Evolutionary conservation across 176 grass and related monocot species (phyloP).

Genomic region (Carex myosuroides): DNA sequence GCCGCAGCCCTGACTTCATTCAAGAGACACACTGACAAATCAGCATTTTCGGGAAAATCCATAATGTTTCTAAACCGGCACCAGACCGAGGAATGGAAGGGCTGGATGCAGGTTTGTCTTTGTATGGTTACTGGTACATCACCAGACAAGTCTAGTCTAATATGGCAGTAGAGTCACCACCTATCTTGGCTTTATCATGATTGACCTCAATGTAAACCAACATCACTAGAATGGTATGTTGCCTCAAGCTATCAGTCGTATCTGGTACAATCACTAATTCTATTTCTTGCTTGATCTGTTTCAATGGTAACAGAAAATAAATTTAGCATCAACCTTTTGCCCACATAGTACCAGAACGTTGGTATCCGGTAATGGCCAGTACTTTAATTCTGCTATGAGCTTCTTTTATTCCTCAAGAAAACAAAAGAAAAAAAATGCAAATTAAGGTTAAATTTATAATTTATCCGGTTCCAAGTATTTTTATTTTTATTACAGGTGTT

Average conservation of each 20-base stretch:
- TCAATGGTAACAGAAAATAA: background rate
- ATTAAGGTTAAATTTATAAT: background rate
- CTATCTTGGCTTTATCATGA: background rate
- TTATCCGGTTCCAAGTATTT: conserved; percentile 14
- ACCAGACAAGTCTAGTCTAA: background rate
- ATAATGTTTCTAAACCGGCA: conserved; percentile 73
- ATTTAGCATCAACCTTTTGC: background rate
- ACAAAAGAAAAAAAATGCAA: background rate
- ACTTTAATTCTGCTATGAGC: background rate
- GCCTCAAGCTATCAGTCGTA: background rate
- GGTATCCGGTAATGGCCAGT: background rate
- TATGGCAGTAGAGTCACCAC: background rate
- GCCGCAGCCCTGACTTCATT: conserved; percentile 59
- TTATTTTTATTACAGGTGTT: conserved; percentile 44
- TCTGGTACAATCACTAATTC: background rate
- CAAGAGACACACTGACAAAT: conserved; percentile 72
- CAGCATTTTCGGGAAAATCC: conserved; percentile 57
- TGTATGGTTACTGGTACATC: background rate
- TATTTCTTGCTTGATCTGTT: background rate
- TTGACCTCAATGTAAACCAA: background rate
- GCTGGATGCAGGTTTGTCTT: conserved; percentile 81
- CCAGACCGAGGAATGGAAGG: conserved; percentile 92
- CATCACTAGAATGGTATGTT: background rate
- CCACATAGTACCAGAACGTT: no score
- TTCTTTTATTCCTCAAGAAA: background rate